These are phyloP conservation scores for Dentiscutata heterogama DNA, from an alignment of 371 early-diverging fungal species.

Conservation along the genomic window DNA sequence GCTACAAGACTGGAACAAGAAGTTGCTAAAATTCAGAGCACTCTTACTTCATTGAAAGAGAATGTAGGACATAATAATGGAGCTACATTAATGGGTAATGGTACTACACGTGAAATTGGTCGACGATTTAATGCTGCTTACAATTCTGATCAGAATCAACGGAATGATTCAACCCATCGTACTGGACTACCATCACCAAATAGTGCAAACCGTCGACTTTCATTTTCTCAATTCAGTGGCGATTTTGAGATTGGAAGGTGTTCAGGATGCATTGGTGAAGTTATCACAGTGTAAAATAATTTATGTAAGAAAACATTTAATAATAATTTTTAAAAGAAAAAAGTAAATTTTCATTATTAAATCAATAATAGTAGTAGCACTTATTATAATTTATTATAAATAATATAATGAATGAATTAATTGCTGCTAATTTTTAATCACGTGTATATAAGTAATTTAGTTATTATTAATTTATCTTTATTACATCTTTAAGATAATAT, in stretches of 20 bases:
- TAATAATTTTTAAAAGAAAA: no score
- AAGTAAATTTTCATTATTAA: no score
- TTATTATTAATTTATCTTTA: not conserved
- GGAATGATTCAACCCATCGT: not conserved
- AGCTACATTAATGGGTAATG: not conserved
- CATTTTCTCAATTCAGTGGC: slow-evolving; percentile 7
- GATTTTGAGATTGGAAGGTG: slow-evolving; percentile 39
- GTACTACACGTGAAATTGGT: not conserved
- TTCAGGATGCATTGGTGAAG: slow-evolving; percentile 43
- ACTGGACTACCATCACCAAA: not conserved
- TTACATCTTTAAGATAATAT: slow-evolving; percentile 37
- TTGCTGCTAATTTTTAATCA: no score
- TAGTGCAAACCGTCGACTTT: not conserved
- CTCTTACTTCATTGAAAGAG: not conserved
- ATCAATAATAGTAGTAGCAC: no score
- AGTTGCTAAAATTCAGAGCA: not conserved
- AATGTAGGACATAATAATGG: not conserved
- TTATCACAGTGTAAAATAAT: slow-evolving; percentile 19
- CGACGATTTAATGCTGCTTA: not conserved
- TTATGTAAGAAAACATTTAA: not conserved
- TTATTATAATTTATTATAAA: no score
- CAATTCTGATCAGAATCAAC: not conserved
- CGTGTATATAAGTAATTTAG: not conserved
- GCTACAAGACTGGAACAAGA: slow-evolving; percentile 15
- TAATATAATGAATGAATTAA: no score